phyloP scores from a whole-genome alignment of 2,329 filamentous ascomycete genomes.

The Colletotrichum phormii region DNA sequence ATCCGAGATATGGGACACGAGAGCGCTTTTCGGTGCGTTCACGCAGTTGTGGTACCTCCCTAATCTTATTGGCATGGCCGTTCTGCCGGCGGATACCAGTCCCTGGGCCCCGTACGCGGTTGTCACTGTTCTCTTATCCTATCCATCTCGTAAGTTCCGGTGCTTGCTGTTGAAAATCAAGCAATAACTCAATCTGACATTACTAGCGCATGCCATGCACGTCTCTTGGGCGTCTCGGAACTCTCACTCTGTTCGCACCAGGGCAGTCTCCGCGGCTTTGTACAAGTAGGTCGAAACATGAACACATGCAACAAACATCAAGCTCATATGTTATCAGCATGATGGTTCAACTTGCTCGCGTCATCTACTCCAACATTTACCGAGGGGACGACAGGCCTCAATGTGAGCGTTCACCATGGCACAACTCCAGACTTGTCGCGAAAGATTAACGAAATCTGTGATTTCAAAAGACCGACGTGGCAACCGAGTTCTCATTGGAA shows the following conservation, averaged over 20 bases:
- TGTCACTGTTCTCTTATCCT: conserved; percentile 47
- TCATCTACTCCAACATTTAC: conserved; percentile 60
- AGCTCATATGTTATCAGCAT: conserved; percentile 43
- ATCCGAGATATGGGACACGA: conserved; percentile 45
- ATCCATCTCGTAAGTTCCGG: conserved; percentile 43
- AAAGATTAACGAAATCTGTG: background rate
- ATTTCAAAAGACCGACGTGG: conserved; percentile 23
- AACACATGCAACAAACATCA: conserved; percentile 37
- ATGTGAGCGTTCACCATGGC: conserved; percentile 36
- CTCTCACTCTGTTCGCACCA: conserved; percentile 69
- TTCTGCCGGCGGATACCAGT: conserved; percentile 43
- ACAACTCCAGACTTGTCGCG: rapidly evolving
- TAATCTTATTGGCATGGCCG: conserved; percentile 46
- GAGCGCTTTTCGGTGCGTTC: conserved; percentile 45
- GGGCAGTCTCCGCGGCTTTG: conserved; percentile 71
- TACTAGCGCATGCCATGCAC: conserved; percentile 57
- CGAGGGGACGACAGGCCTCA: conserved; percentile 57
- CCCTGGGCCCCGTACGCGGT: conserved; percentile 46
- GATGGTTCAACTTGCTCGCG: conserved; percentile 58
- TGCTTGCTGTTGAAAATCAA: background rate
- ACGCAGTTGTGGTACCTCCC: conserved; percentile 49
- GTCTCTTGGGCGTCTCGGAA: conserved; percentile 66
- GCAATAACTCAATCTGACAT: conserved; percentile 41
- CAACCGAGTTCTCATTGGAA: conserved; percentile 38
- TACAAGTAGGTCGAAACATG: conserved; percentile 59